These are phyloP conservation scores for Vanrija humicola DNA, from an alignment of 1,284 basidiomycete genomes.

Conservation along the genomic window DNA sequence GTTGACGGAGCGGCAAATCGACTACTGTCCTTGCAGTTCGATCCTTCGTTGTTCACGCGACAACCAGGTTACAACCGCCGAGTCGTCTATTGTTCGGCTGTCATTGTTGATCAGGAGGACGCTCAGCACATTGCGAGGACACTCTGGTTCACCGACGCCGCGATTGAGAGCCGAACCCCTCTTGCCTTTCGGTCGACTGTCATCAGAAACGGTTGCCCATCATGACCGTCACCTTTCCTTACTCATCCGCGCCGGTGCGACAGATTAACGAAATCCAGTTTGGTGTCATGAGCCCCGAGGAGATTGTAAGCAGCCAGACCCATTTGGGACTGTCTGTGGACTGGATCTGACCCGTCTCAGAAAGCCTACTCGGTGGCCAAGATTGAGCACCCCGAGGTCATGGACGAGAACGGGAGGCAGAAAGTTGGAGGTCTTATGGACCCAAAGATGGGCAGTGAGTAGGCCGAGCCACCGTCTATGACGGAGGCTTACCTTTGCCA, in stretches of 20 bases:
- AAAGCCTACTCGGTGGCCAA: conserved; percentile 98
- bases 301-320: conserved; percentile 69
- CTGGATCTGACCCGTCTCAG: conserved; percentile 52
- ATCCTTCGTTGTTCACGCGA: no score
- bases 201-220: conserved; percentile 11
- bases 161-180: conserved; percentile 1
- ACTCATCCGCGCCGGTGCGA: conserved; percentile 86
- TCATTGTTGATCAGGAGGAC: no score
- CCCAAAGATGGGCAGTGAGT: conserved; percentile 82
- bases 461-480: conserved; percentile 16
- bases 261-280: conserved; percentile 98
- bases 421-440: conserved; percentile 95
- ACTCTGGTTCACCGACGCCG: not conserved
- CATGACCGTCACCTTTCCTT: conserved; percentile 56
- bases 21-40: no score
- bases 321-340: not conserved
- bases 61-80: no score
- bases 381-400: conserved; percentile 96
- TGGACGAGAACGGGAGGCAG: conserved; percentile 89
- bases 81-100: no score
- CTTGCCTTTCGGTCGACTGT: not conserved
- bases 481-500: conserved; percentile 28
- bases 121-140: not conserved
- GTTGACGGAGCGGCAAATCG: no score
- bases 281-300: conserved; percentile 98